These are phyloP conservation scores for Psidium friedrichsthalianum DNA, from an alignment of 345 rosid species.

Conservation along the genomic window DNA sequence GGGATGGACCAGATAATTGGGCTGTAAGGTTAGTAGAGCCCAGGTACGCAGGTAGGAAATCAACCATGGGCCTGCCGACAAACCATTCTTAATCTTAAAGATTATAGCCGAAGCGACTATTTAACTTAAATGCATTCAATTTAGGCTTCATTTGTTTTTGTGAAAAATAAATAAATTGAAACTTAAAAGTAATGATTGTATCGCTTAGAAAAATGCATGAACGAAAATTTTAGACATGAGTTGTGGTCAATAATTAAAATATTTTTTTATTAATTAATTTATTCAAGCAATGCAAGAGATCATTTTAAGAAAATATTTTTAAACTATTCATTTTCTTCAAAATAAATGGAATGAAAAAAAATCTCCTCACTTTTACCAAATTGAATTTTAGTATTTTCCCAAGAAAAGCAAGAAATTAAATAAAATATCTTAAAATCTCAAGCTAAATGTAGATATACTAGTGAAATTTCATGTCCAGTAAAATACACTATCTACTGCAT, in stretches of 20 bases:
- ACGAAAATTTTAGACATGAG: too few relatives aligned
- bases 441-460: neutral
- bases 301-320: too few relatives aligned
- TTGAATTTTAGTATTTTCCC: neutral
- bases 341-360: neutral
- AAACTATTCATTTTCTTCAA: too few relatives aligned
- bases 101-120: neutral
- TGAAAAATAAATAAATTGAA: too few relatives aligned
- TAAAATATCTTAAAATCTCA: neutral
- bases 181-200: too few relatives aligned
- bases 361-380: neutral
- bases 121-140: neutral
- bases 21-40: neutral
- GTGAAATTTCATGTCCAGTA: neutral
- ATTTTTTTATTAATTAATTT: too few relatives aligned
- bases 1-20: neutral
- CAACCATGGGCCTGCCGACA: neutral
- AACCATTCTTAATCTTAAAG: neutral
- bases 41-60: neutral
- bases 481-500: fast-evolving
- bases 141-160: neutral
- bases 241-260: too few relatives aligned
- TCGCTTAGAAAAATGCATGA: too few relatives aligned
- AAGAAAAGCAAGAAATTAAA: neutral
- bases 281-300: too few relatives aligned